These are phyloP conservation scores for Saccharomyces pastorianus DNA, from an alignment of 1,139 yeast genomes.

Conservation along the genomic window DNA sequence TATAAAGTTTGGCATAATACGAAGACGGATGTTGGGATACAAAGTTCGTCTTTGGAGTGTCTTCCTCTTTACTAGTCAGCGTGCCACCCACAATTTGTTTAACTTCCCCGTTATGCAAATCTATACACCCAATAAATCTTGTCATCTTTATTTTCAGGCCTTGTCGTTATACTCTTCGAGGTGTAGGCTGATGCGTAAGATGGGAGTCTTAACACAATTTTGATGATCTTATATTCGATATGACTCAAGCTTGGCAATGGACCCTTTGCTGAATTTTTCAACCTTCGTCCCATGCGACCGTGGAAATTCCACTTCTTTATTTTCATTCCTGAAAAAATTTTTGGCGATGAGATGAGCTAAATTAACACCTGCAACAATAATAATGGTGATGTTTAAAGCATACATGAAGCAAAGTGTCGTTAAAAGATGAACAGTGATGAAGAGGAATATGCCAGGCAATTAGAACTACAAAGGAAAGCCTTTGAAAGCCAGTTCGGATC, in stretches of 20 bases:
- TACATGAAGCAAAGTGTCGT: neutral
- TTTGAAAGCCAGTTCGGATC: constrained; percentile 68
- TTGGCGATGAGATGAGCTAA: constrained; percentile 9
- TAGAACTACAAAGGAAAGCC: constrained; percentile 51
- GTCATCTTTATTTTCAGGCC: constrained; percentile 47
- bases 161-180: too few species aligned
- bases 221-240: neutral
- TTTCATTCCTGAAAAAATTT: neutral
- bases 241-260: neutral
- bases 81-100: constrained; percentile 97
- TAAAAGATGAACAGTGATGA: constrained; percentile 9
- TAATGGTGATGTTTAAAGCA: neutral
- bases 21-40: constrained; percentile 70
- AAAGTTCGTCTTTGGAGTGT: constrained; percentile 54
- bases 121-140: constrained; percentile 86
- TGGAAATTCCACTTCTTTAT: neutral
- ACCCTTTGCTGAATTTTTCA: neutral
- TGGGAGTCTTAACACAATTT: neutral
- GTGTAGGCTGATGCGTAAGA: neutral
- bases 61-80: constrained; percentile 45
- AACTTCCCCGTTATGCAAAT: constrained; percentile 87
- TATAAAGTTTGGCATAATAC: constrained; percentile 69
- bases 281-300: neutral
- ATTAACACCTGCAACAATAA: neutral
- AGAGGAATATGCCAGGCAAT: constrained; percentile 39